Base-by-base conservation (phyloP, 1,284 basidiomycete genomes). In the Microbotryum violaceum region DNA sequence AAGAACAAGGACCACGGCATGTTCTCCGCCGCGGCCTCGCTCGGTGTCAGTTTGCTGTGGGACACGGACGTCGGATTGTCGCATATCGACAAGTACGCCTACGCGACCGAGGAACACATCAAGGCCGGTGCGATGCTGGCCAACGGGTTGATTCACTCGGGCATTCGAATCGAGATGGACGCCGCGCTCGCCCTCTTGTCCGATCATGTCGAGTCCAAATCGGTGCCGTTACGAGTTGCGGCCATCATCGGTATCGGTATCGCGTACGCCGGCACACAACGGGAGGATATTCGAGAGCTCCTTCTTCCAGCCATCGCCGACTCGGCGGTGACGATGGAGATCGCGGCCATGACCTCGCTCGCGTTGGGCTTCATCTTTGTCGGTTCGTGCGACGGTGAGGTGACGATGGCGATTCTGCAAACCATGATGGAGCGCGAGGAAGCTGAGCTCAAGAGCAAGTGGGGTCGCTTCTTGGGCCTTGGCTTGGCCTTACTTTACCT, bases 1-100 rank as follows among this genome's bases (percentile, higher is more conserved):
- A 97, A 97, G 83, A 97, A 97, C 80, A 97, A 97, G 78, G 94
- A 97, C 61, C 88, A 96, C 66, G 89, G 91, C 62, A 97, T 97
- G 91, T 85, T 96, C 81, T 92, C 89, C 67, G 96, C 96, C 21
- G 85, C 94, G 23, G 96, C 96, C 3, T 93, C 89, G 64, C 82
- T 97, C 57, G 96, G 96, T 54, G 81, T 98, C 61, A 89, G 88
- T 75, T 79, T 97, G 70, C 80, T 99, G 3, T 99, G 96, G 96
- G 93, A 98, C 75, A 91, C 91, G 31, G 96, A 98, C 64, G 82
- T 88, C 62, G 96, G 96, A 72, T 81, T 98, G 60, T 88, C 86
- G 74, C 89, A 94, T 71, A 88, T 97, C 69, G 96, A 99, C 81
- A 97, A 93, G 77, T 98, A 97, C 78, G 91, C 93, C 4, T 98